Conservation (phyloP, 2,329 filamentous ascomycete species). For the Clarireedia homoeocarpa region DNA sequence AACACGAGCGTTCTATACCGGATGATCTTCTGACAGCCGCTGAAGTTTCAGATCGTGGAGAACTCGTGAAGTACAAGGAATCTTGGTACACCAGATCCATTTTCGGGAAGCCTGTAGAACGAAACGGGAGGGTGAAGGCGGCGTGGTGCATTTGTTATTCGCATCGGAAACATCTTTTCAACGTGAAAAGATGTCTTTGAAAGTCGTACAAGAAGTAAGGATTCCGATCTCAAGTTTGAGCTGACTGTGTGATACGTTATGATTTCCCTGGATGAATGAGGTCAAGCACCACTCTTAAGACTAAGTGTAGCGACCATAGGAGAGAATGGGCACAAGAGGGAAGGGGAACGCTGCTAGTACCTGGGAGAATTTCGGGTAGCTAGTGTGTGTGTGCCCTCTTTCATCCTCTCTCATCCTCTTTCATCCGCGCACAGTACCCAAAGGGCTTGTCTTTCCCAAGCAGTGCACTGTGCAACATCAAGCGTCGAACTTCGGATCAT, state of each 20-base stretch:
- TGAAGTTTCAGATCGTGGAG: slow-evolving; percentile 24
- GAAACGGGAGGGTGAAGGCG: slow-evolving; percentile 16
- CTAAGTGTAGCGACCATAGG: too few relatives aligned
- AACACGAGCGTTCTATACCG: neutral
- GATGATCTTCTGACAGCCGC: slow-evolving; percentile 20
- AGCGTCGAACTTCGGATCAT: too few relatives aligned
- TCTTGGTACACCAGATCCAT: slow-evolving; percentile 11
- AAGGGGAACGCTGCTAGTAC: too few relatives aligned
- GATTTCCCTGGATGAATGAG: neutral
- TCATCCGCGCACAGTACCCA: too few relatives aligned
- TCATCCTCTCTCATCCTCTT: too few relatives aligned
- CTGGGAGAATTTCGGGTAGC: too few relatives aligned
- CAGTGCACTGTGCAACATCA: too few relatives aligned
- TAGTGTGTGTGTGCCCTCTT: too few relatives aligned
- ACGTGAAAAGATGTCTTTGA: slow-evolving; percentile 6
- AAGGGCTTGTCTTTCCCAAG: too few relatives aligned
- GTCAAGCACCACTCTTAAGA: too few relatives aligned
- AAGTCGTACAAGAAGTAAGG: slow-evolving; percentile 3
- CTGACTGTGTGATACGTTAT: neutral
- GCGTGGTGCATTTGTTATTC: slow-evolving; percentile 14
- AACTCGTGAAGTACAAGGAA: slow-evolving; percentile 24
- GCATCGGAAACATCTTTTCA: slow-evolving; percentile 12
- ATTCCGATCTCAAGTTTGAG: slow-evolving; percentile 8
- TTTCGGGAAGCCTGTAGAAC: slow-evolving; percentile 15
- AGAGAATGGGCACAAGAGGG: too few relatives aligned